A percentile compares a stretch with the other conserved stretches of the same genome.
These are phyloP conservation scores for Xylariaceae sp. DNA, from an alignment of 2,329 filamentous ascomycete genomes.

Conservation along the genomic window DNA sequence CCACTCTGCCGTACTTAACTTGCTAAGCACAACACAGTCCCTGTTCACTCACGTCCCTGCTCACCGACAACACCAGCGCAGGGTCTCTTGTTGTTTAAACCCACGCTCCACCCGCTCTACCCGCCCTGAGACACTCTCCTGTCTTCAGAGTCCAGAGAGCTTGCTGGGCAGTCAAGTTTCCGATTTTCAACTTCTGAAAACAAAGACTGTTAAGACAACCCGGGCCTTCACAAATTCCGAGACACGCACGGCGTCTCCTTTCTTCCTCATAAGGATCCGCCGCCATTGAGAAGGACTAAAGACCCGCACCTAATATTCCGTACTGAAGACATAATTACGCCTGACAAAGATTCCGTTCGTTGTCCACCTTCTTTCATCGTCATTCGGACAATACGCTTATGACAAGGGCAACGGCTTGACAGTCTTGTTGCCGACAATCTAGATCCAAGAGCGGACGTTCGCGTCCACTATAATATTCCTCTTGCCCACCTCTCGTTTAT, in stretches of 20 bases:
- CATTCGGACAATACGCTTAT: constrained; percentile 31
- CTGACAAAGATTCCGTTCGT: constrained; percentile 20
- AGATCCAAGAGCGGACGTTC: constrained; percentile 15
- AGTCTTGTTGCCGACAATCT: constrained; percentile 25
- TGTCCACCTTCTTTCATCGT: constrained; percentile 16
- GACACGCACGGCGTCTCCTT: background rate
- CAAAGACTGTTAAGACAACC: background rate
- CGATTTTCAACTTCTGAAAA: background rate
- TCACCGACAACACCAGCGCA: constrained; percentile 8
- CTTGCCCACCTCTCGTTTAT: constrained; percentile 20
- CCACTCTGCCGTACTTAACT: background rate
- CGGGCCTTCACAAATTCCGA: background rate
- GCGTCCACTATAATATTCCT: constrained; percentile 24
- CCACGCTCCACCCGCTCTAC: constrained; percentile 17
- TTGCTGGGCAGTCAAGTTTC: background rate
- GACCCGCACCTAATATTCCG: background rate
- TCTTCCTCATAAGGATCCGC: background rate
- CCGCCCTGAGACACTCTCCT: constrained; percentile 10
- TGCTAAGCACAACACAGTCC: constrained; percentile 6
- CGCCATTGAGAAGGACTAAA: constrained; percentile 9
- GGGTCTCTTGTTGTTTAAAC: constrained; percentile 8
- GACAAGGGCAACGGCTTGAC: constrained; percentile 13
- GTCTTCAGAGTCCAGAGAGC: background rate
- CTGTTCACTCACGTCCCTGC: background rate
- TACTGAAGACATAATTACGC: constrained; percentile 12